These are phyloP conservation scores for Suillus ampliporus DNA, from an alignment of 768 basidiomycete species.

Conservation along the genomic window DNA sequence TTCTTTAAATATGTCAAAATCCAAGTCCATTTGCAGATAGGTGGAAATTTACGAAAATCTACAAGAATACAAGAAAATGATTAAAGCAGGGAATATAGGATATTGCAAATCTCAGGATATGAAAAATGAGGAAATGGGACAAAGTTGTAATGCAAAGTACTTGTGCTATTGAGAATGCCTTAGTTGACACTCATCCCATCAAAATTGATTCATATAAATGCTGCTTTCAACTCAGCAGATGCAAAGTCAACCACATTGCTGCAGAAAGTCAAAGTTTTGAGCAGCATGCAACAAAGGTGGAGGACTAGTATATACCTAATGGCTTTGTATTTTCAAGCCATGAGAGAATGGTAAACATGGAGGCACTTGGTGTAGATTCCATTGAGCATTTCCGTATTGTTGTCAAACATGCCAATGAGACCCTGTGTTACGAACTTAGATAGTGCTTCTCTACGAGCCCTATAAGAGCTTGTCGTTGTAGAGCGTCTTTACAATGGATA, in stretches of 20 bases:
- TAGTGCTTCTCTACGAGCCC: no score
- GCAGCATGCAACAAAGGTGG: background rate
- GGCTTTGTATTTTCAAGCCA: background rate
- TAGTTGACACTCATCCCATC: background rate
- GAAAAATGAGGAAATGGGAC: background rate
- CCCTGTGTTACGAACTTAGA: no score
- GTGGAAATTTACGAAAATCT: background rate
- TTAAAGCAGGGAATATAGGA: background rate
- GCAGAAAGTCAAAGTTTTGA: background rate
- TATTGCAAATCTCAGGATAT: background rate
- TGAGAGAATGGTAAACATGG: background rate
- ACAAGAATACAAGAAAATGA: background rate
- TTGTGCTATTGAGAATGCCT: background rate
- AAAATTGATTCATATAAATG: background rate
- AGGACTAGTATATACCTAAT: background rate
- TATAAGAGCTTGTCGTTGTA: no score
- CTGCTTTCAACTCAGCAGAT: background rate
- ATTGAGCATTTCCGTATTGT: conserved; percentile 2
- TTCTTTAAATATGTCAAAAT: no score
- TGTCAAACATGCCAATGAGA: conserved; percentile 1
- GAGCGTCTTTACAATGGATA: no score
- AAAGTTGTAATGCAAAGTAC: background rate
- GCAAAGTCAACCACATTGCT: background rate
- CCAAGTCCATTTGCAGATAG: background rate
- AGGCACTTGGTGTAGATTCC: background rate